Percentiles rank a stretch among this genome's conserved stretches.
Conservation (phyloP, 345 rosid species). For the Rhodomyrtus tomentosa region DNA sequence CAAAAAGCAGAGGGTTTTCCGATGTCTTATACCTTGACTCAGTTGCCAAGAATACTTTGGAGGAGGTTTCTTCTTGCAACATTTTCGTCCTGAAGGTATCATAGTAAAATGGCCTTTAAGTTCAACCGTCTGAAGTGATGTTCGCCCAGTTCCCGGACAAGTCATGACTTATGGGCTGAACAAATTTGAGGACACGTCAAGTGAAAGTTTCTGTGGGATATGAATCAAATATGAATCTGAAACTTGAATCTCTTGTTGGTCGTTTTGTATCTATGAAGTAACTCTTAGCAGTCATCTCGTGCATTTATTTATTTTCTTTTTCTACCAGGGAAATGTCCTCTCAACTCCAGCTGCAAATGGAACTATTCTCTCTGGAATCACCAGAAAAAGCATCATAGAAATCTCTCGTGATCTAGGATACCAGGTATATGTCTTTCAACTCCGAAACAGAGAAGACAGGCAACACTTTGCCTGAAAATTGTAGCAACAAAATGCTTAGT, state of each 20-base stretch:
- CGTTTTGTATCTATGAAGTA: background rate
- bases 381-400: slow-evolving; percentile 65
- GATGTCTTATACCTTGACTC: slow-evolving; percentile 89
- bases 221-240: background rate
- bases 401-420: slow-evolving; percentile 62
- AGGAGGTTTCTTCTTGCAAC: slow-evolving; percentile 86
- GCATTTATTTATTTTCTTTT: background rate
- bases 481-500: background rate
- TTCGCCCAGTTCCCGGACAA: background rate
- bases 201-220: background rate
- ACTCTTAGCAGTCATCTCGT: background rate
- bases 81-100: slow-evolving; percentile 70
- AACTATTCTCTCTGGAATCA: slow-evolving; percentile 65
- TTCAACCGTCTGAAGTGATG: background rate
- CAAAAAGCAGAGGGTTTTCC: slow-evolving; percentile 66
- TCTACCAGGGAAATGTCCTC: slow-evolving; percentile 40
- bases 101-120: background rate
- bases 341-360: slow-evolving; percentile 72
- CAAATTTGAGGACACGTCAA: background rate
- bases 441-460: background rate
- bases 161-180: background rate
- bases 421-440: slow-evolving; percentile 19
- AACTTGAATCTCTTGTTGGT: background rate
- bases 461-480: background rate
- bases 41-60: slow-evolving; percentile 39